These are phyloP conservation scores for Diaporthe sp. DNA, from an alignment of 2,329 filamentous ascomycete genomes.

Conservation along the genomic window DNA sequence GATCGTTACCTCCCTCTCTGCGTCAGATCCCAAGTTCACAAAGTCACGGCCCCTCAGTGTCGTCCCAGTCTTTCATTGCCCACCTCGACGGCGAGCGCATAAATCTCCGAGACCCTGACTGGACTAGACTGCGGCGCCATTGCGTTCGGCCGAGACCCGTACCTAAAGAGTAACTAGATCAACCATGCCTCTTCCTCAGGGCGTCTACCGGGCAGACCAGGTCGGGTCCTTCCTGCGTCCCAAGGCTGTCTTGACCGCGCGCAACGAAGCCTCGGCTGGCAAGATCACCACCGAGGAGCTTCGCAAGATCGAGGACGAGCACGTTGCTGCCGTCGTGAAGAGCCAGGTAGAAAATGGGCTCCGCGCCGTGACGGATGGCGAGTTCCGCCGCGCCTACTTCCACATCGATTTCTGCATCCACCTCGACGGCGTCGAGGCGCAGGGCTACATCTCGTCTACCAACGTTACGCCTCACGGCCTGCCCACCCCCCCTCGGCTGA, in stretches of 20 bases:
- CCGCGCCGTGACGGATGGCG: constrained; percentile 67
- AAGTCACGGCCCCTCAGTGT: background rate
- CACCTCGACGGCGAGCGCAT: constrained; percentile 6
- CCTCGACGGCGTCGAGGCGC: constrained; percentile 66
- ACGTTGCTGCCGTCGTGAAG: constrained; percentile 62
- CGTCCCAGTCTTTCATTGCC: background rate
- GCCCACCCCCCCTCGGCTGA: constrained; percentile 64
- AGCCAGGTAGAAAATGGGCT: constrained; percentile 64
- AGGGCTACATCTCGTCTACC: constrained; percentile 59
- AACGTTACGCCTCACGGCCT: constrained; percentile 62
- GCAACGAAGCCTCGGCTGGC: constrained; percentile 60
- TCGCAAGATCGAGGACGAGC: constrained; percentile 64
- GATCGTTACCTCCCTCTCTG: background rate
- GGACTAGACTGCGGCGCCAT: background rate
- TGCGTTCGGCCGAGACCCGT: background rate
- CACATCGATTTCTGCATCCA: constrained; percentile 71
- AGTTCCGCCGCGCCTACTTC: constrained; percentile 70
- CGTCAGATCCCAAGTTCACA: background rate
- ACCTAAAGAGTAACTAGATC: background rate
- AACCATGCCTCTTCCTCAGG: constrained; percentile 56
- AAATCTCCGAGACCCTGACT: background rate
- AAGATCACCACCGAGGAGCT: constrained; percentile 59
- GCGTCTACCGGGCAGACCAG: constrained; percentile 67
- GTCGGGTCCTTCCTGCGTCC: constrained; percentile 69
- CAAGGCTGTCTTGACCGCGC: constrained; percentile 62